phyloP scores from a whole-genome alignment of 306 rosid species.

The Corylus avellana region DNA sequence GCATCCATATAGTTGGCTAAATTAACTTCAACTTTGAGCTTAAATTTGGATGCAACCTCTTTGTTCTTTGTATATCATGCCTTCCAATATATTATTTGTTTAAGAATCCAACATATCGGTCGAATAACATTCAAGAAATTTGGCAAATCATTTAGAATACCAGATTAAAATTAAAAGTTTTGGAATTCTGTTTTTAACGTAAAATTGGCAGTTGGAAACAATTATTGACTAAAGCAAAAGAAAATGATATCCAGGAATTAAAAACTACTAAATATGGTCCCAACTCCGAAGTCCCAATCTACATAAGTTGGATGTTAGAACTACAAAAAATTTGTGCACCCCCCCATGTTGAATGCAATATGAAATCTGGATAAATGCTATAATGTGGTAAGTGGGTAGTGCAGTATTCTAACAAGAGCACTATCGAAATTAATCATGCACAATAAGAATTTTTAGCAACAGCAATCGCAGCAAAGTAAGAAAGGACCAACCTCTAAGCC shows the following conservation, averaged over 20 bases:
- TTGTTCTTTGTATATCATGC: not conserved
- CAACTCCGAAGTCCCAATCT: too few relatives aligned
- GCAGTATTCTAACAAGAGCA: not conserved
- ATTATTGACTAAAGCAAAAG: not conserved
- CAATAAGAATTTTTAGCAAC: not conserved
- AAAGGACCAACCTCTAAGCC: conserved; percentile 77
- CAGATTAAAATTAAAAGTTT: not conserved
- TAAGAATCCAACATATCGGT: not conserved
- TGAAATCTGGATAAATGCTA: too few relatives aligned
- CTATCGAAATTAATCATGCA: not conserved
- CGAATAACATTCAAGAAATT: not conserved
- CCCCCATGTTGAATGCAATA: too few relatives aligned
- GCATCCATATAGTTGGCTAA: not conserved
- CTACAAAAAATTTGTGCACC: too few relatives aligned
- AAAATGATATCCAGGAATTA: not conserved
- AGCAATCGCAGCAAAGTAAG: conserved; percentile 14
- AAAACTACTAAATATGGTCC: too few relatives aligned
- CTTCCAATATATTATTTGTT: not conserved
- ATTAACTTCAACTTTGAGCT: not conserved
- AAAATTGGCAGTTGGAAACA: not conserved
- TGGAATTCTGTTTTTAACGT: too few relatives aligned
- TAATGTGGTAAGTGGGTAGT: too few relatives aligned
- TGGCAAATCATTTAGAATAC: not conserved
- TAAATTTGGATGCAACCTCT: not conserved
- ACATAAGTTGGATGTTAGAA: too few relatives aligned